phyloP scores from a whole-genome alignment of 1,139 yeast genomes.

The Geotrichum carabidarum region DNA sequence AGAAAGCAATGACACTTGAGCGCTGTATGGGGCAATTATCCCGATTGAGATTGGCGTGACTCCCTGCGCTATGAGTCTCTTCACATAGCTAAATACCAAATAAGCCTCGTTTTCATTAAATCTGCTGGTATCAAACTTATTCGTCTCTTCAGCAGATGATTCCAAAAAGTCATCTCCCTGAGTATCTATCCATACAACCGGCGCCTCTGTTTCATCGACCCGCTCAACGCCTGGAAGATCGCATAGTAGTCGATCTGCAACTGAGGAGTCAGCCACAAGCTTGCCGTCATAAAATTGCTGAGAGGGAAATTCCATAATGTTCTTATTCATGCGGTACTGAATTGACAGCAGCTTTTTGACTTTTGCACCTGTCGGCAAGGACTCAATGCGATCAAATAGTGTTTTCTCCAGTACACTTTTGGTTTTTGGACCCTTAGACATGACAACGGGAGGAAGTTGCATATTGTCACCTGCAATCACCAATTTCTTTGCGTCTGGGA shows the following conservation, averaged over 20 bases:
- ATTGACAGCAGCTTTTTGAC: constrained; percentile 56
- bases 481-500: constrained; percentile 53
- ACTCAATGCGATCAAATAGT: constrained; percentile 71
- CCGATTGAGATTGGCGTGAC: constrained; percentile 52
- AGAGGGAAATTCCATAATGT: constrained; percentile 79
- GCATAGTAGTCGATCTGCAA: constrained; percentile 47
- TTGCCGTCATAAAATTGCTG: constrained; percentile 55
- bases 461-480: constrained; percentile 64
- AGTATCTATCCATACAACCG: constrained; percentile 80
- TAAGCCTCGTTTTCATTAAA: constrained; percentile 69
- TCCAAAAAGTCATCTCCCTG: constrained; percentile 75
- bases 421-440: constrained; percentile 36
- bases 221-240: constrained; percentile 54
- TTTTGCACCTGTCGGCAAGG: constrained; percentile 45
- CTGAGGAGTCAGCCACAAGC: constrained; percentile 59
- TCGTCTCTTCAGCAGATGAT: constrained; percentile 39
- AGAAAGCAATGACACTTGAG: constrained; percentile 67
- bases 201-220: constrained; percentile 43
- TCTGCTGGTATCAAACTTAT: constrained; percentile 40
- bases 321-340: constrained; percentile 82
- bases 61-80: constrained; percentile 52
- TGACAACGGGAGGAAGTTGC: constrained; percentile 59
- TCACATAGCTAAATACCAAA: constrained; percentile 55
- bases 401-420: constrained; percentile 52
- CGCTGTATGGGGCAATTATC: constrained; percentile 81